Evolutionary conservation across 352 stramenopile genomes (phyloP), one percentile per base, ranked within the genome.

Genomic region (Phytophthora nicotianae): DNA sequence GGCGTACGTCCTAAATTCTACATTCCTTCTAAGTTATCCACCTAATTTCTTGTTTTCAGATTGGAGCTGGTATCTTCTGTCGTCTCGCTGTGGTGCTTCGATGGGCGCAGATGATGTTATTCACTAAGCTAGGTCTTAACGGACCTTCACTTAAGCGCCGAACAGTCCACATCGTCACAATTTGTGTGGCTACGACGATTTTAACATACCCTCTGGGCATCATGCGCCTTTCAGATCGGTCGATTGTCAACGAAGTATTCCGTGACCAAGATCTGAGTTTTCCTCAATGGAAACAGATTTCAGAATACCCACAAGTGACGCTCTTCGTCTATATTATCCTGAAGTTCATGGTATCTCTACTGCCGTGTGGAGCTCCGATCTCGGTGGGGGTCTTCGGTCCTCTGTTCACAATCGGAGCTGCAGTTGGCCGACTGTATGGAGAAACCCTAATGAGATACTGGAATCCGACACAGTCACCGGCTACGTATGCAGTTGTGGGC

Each of bases 401-500:
- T 20, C 51, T 93, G 8, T 95, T 96, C 49, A 89, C 84, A 4
- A 89, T 94, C 17, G 88, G 88, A 19, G 88, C 88, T 4, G 85
- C 79, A 11, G 71, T 95, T 2, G 88, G 88, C 1, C 68, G 86
- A 16, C 53, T 95, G 0, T 93, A 92, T 26, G 88, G 88, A 23
- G 88, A 96, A 70, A 87, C 84, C 4, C 68, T 96, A 1, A 86
- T 90, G 71, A 84, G 79, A 41, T 88, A 90, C 58, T 92, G 84
- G 77, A 91, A 77, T 40, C 80, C 83, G 16, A 82, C 77, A 2
- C 83, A 93, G 51, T 91, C 83, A 0, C 83, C 85, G 11, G 84
- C 85, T 0, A 91, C 86, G 17, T 98, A 97, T 43, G 89, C 93
- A 0, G 83, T 98, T 14, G 91, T 98, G 14, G 95, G 93, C 0